Evolutionary conservation across 768 basidiomycete species (phyloP).

Genomic region (Mycena filopes): DNA sequence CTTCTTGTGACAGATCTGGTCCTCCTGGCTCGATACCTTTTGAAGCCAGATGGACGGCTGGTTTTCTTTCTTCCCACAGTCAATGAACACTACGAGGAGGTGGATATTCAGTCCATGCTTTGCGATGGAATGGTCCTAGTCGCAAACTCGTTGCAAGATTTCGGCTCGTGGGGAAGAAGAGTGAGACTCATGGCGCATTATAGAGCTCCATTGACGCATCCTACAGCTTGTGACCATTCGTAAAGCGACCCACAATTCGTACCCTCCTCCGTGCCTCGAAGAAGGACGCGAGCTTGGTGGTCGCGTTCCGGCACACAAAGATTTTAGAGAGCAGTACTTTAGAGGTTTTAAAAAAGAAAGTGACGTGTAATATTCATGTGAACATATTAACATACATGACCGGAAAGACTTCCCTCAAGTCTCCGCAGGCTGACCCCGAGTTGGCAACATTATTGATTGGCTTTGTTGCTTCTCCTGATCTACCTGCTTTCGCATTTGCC

Average conservation of each 20-base stretch:
- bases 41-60: slow-evolving; percentile 87
- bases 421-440: not conserved
- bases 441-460: slow-evolving; percentile 26
- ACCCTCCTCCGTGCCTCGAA: slow-evolving; percentile 67
- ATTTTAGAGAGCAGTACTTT: slow-evolving; percentile 91
- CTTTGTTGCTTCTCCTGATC: slow-evolving; percentile 63
- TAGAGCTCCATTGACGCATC: slow-evolving; percentile 1
- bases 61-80: slow-evolving; percentile 97
- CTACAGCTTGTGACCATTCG: slow-evolving; percentile 90
- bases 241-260: slow-evolving; percentile 62
- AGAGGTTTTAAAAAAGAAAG: slow-evolving; percentile 73
- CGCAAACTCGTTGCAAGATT: slow-evolving; percentile 91
- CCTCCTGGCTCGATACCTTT: slow-evolving; percentile 80
- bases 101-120: slow-evolving; percentile 83
- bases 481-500: slow-evolving; percentile 68
- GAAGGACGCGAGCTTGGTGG: slow-evolving; percentile 32
- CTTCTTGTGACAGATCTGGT: slow-evolving; percentile 86
- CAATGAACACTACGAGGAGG: slow-evolving; percentile 88
- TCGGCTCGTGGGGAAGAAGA: slow-evolving; percentile 94
- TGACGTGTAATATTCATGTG: not conserved
- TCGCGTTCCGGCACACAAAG: slow-evolving; percentile 85
- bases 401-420: not conserved
- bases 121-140: slow-evolving; percentile 91
- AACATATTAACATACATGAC: not conserved
- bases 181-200: slow-evolving; percentile 60